Evolutionary conservation across 192 early-diverging fungal genomes (phyloP).

Genomic region (Tieghemiomyces parasiticus): DNA sequence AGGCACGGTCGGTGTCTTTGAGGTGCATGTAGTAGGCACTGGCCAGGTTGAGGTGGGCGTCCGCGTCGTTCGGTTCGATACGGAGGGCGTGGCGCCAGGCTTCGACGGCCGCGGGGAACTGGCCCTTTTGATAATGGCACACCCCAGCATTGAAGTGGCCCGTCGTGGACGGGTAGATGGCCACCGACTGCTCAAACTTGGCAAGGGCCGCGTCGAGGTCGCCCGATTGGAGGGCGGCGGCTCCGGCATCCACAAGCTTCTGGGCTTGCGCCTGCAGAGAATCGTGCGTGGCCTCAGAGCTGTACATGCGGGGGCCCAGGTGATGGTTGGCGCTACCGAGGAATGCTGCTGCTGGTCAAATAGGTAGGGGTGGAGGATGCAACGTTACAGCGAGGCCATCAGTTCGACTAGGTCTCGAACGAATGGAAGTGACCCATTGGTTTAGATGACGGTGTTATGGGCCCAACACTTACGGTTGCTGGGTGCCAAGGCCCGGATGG

Average conservation of each 20-base stretch:
- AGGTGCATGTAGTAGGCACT: conserved; percentile 36
- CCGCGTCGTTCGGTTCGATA: conserved; percentile 31
- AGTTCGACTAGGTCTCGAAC: too few relatives aligned
- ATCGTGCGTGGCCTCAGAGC: too few relatives aligned
- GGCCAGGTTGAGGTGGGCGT: conserved; percentile 58
- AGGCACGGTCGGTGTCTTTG: conserved; percentile 26
- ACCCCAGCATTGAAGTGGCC: conserved; percentile 20
- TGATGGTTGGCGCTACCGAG: too few relatives aligned
- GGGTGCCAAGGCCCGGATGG: too few relatives aligned
- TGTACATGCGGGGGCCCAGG: too few relatives aligned
- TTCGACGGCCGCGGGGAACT: conserved; percentile 31
- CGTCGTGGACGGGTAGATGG: conserved; percentile 13
- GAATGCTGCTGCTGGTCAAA: too few relatives aligned
- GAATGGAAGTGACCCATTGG: too few relatives aligned
- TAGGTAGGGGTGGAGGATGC: too few relatives aligned
- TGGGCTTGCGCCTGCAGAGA: neutral
- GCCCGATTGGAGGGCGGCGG: neutral
- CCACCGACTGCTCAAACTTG: conserved; percentile 3
- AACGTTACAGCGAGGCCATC: too few relatives aligned
- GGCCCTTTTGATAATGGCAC: conserved; percentile 1
- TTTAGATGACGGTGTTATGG: too few relatives aligned
- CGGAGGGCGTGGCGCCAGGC: conserved; percentile 40
- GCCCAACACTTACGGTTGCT: too few relatives aligned
- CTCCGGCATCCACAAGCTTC: neutral
- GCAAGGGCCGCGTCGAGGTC: neutral